A percentile compares a stretch with the other conserved stretches of the same genome.
These are phyloP conservation scores for Podila epicladia DNA, from an alignment of 192 early-diverging fungal species.

Conservation along the genomic window DNA sequence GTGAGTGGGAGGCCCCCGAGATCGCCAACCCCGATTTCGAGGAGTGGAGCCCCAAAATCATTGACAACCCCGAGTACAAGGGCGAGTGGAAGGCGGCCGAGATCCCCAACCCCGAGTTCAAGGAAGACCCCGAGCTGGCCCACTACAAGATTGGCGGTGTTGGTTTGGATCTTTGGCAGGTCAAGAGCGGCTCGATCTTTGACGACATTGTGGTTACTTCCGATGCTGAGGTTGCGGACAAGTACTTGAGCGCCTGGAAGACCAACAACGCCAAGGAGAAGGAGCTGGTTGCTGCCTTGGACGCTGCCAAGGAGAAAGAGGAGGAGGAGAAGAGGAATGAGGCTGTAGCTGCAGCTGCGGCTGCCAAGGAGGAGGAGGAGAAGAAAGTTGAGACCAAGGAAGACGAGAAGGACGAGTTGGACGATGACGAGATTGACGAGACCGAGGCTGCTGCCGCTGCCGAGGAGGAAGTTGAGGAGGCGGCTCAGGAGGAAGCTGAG, in stretches of 20 bases:
- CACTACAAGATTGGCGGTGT: constrained; percentile 83
- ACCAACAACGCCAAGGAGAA: constrained; percentile 70
- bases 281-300: background rate
- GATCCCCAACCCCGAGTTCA: constrained; percentile 92
- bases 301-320: constrained; percentile 27
- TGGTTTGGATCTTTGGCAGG: constrained; percentile 95
- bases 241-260: constrained; percentile 73
- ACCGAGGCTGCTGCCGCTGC: constrained; percentile 27
- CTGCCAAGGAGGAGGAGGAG: constrained; percentile 12
- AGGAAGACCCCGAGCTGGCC: constrained; percentile 81
- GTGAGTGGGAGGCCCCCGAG: constrained; percentile 90
- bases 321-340: constrained; percentile 28
- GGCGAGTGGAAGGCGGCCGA: constrained; percentile 86
- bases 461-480: constrained; percentile 3
- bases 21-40: constrained; percentile 86
- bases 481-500: constrained; percentile 4
- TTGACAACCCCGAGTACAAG: constrained; percentile 91
- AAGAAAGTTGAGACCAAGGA: constrained; percentile 3
- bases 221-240: constrained; percentile 75
- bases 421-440: constrained; percentile 9
- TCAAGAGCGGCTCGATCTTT: constrained; percentile 88
- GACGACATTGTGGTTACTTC: constrained; percentile 93
- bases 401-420: constrained; percentile 7
- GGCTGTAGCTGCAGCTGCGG: constrained; percentile 5
- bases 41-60: constrained; percentile 81